These are phyloP conservation scores for Pseudomicrostroma phylloplanum DNA, from an alignment of 1,284 basidiomycete species.

Conservation along the genomic window DNA sequence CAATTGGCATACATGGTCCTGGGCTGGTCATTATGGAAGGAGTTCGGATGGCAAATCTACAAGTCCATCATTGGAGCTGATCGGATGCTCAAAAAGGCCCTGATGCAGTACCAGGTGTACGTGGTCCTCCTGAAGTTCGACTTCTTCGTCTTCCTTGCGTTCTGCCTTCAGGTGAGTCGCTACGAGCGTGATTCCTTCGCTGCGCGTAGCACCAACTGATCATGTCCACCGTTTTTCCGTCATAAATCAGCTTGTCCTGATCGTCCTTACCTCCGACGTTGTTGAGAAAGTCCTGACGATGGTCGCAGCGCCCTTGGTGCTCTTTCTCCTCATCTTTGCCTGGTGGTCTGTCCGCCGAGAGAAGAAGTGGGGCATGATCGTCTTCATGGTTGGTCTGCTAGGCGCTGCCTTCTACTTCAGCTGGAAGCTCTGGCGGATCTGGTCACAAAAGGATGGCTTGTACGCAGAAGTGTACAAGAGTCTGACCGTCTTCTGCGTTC, in stretches of 20 bases:
- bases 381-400: slow-evolving; percentile 27
- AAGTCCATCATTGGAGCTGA: slow-evolving; percentile 37
- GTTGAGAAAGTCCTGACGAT: slow-evolving; percentile 37
- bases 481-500: slow-evolving; percentile 37
- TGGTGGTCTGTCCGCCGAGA: slow-evolving; percentile 37
- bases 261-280: slow-evolving; percentile 30
- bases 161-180: slow-evolving; percentile 22
- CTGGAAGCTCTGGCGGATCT: slow-evolving; percentile 31
- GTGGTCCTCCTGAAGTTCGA: slow-evolving; percentile 41
- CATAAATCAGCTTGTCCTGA: slow-evolving; percentile 31
- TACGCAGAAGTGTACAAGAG: slow-evolving; percentile 44
- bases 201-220: not conserved
- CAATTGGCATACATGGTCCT: slow-evolving; percentile 28
- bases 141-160: slow-evolving; percentile 41
- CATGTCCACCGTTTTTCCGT: not conserved
- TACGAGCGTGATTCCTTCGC: not conserved
- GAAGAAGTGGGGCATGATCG: slow-evolving; percentile 29
- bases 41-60: slow-evolving; percentile 44
- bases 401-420: slow-evolving; percentile 38
- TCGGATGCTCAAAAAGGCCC: slow-evolving; percentile 27
- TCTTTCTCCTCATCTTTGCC: slow-evolving; percentile 34
- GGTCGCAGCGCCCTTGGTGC: slow-evolving; percentile 31
- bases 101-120: slow-evolving; percentile 38
- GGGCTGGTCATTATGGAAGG: slow-evolving; percentile 33
- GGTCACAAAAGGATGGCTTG: slow-evolving; percentile 23